Base-by-base conservation (phyloP, 164 flowering plant species). In the Cinnamomum chago region DNA sequence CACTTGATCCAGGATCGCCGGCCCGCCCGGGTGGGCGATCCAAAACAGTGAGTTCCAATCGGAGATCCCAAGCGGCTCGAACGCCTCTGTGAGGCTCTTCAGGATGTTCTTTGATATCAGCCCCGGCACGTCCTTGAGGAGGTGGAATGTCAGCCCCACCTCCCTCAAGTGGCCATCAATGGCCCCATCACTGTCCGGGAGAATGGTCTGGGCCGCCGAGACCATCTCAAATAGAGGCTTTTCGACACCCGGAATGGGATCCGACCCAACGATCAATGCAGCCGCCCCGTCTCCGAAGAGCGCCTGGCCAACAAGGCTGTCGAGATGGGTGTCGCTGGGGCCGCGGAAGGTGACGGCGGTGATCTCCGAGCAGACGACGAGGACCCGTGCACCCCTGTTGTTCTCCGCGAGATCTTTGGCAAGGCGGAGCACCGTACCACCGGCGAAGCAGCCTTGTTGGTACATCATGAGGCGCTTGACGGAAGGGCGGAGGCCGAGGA, bases 341-440 rank as follows among this genome's bases (percentile, higher is more conserved):
- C 83, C 84, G 11, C 85, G 83, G 79, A 86, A 86, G 0, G 82
- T 76, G 17, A 76, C 72, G 0, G 79, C 82, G 0, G 81, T 82
- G 47, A 82, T 81, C 67, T 85, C 88, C 0, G 84, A 82, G 75
- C 88, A 86, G 0, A 86, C 87, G 2, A 81, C 83, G 0, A 86
- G 81, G 30, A 84, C 87, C 1, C 88, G 81, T 0, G 88, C 85
- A 14, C 87, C 84, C 30, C 55, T 78, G 85, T 86, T 86, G 80
- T 85, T 85, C 78, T 85, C 86, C 3, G 86, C 88, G 6, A 85
- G 62, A 79, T 82, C 88, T 62, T 85, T 85, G 68, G 85, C 86
- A 0, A 85, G 35, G 5, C 88, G 84, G 52, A 85, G 84, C 12
- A 81, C 86, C 20, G 86, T 84, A 70, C 82, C 86, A 3, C 85